phyloP scores from a whole-genome alignment of 352 stramenopile species.

The Phytopythium boreale region DNA sequence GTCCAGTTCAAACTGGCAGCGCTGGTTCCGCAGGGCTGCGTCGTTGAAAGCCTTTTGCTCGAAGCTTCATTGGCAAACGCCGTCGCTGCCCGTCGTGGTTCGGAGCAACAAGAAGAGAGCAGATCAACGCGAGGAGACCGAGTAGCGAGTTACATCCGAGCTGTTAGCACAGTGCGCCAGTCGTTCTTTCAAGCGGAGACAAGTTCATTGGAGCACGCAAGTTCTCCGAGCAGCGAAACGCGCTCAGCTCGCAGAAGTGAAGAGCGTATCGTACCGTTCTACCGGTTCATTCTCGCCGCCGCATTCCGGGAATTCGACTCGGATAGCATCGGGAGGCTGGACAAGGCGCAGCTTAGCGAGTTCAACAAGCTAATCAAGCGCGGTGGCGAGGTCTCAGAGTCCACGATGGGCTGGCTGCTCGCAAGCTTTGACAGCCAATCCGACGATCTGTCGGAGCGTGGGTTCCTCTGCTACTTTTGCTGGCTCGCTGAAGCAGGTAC shows the following conservation, averaged over 20 bases:
- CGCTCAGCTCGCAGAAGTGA: conserved; percentile 1
- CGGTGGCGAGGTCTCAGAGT: conserved; percentile 16
- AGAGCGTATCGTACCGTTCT: conserved; percentile 52
- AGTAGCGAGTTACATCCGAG: conserved; percentile 35
- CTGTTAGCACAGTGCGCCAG: conserved; percentile 33
- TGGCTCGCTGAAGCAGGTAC: conserved; percentile 65
- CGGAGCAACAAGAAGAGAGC: background rate
- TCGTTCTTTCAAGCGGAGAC: conserved; percentile 61
- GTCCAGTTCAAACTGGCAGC: conserved; percentile 61
- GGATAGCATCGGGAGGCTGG: conserved; percentile 25
- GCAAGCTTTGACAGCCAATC: conserved; percentile 49
- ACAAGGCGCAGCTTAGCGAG: conserved; percentile 24
- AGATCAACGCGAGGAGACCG: background rate
- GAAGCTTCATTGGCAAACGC: conserved; percentile 34
- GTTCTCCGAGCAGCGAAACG: background rate
- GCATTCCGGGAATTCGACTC: conserved; percentile 49
- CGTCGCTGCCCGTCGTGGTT: background rate
- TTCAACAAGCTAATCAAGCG: conserved; percentile 47
- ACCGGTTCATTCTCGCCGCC: conserved; percentile 56
- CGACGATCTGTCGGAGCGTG: conserved; percentile 41
- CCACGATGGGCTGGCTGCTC: conserved; percentile 44
- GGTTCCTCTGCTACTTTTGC: conserved; percentile 64
- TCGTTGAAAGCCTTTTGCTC: conserved; percentile 49
- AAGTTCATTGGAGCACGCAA: background rate
- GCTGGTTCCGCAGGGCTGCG: conserved; percentile 42